Percentiles rank a stretch among this genome's conserved stretches.
These are phyloP conservation scores for Metarhizium guizhouense DNA, from an alignment of 2,329 filamentous ascomycete genomes.

Conservation along the genomic window DNA sequence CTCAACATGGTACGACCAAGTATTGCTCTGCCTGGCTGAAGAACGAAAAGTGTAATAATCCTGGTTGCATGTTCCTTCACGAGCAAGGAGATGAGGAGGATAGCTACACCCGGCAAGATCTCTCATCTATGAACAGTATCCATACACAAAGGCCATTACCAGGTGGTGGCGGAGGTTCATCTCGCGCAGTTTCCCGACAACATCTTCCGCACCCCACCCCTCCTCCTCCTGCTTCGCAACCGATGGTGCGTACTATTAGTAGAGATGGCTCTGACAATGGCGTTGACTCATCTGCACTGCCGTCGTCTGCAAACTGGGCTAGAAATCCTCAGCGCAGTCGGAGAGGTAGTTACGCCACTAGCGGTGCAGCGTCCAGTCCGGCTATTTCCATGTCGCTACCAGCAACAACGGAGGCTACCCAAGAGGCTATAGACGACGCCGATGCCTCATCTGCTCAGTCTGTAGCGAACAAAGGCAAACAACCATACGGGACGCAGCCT, in stretches of 20 bases:
- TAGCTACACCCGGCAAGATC: slow-evolving; percentile 87
- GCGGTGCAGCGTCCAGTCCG: slow-evolving; percentile 73
- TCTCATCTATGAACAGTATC: slow-evolving; percentile 89
- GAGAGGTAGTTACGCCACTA: slow-evolving; percentile 72
- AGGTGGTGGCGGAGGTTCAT: slow-evolving; percentile 39
- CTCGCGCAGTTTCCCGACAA: slow-evolving; percentile 45
- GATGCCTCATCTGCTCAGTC: slow-evolving; percentile 20
- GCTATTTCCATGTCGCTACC: slow-evolving; percentile 55
- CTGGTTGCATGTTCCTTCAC: slow-evolving; percentile 96
- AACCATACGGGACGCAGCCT: slow-evolving; percentile 7
- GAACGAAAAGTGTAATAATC: slow-evolving; percentile 88
- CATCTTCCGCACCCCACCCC: slow-evolving; percentile 29
- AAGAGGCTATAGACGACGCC: slow-evolving; percentile 30
- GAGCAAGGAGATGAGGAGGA: slow-evolving; percentile 98
- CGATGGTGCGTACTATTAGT: slow-evolving; percentile 70
- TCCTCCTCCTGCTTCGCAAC: slow-evolving; percentile 38
- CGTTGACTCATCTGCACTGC: slow-evolving; percentile 81
- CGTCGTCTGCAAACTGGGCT: slow-evolving; percentile 91
- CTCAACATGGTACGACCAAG: slow-evolving; percentile 81
- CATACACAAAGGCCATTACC: slow-evolving; percentile 65
- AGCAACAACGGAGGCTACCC: slow-evolving; percentile 39
- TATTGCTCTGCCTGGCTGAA: slow-evolving; percentile 97
- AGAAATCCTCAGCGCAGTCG: slow-evolving; percentile 58
- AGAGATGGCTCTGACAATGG: slow-evolving; percentile 65
- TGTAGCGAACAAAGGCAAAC: slow-evolving; percentile 9